Percentiles rank a stretch among this genome's conserved stretches.
phyloP scores from a whole-genome alignment of 2,329 filamentous ascomycete species.

The Curvularia sp. region DNA sequence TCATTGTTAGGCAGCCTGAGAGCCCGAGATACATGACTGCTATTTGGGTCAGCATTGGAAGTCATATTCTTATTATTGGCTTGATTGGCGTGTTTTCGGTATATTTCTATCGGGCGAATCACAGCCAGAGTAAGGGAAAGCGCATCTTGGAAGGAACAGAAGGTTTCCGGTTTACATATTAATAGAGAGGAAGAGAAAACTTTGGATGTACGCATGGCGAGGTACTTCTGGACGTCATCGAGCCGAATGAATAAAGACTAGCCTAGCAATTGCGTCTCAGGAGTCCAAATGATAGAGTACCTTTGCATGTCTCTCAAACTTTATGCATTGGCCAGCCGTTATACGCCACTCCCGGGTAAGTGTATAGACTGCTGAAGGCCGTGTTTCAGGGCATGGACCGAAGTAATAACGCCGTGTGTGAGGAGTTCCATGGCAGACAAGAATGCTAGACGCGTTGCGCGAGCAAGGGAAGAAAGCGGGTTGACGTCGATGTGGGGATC shows the following conservation, averaged over 20 bases:
- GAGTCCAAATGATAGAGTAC: not conserved
- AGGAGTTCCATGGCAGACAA: not conserved
- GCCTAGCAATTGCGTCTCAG: not conserved
- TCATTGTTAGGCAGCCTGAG: conserved; percentile 67
- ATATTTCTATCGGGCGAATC: conserved; percentile 63
- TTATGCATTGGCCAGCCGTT: not conserved
- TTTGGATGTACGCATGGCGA: not conserved
- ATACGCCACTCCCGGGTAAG: not conserved
- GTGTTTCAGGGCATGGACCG: not conserved
- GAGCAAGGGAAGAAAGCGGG: conserved; percentile 20
- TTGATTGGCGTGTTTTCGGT: conserved; percentile 60
- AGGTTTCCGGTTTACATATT: conserved; percentile 57
- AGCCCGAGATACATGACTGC: conserved; percentile 70
- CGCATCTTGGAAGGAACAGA: conserved; percentile 59
- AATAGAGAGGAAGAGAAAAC: conserved; percentile 15
- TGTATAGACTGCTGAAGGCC: not conserved
- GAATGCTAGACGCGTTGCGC: not conserved
- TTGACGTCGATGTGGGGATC: conserved; percentile 32
- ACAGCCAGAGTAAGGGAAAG: conserved; percentile 56
- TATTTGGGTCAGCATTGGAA: conserved; percentile 70
- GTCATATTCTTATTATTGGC: conserved; percentile 63
- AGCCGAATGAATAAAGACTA: not conserved
- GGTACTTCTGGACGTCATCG: not conserved
- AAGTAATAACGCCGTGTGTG: not conserved
- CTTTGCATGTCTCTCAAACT: conserved; percentile 4